Conservation (phyloP, 2,329 filamentous ascomycete genomes). For the Kalmusia sp. region DNA sequence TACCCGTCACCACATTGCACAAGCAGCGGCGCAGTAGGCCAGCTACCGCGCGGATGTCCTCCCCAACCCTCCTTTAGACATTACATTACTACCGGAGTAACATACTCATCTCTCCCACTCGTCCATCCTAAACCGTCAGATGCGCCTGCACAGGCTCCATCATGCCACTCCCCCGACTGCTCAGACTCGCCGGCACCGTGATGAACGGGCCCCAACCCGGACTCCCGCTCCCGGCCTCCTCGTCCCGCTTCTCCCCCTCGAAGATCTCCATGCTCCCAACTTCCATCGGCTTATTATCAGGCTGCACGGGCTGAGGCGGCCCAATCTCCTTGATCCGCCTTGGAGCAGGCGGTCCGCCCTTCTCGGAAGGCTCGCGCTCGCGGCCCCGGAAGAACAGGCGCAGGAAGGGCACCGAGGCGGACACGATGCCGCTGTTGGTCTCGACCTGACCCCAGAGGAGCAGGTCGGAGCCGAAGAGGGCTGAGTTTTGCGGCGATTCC, state of each 20-base stretch:
- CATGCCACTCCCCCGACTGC: conserved; percentile 27
- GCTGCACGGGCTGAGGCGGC: conserved; percentile 15
- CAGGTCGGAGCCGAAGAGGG: conserved; percentile 44
- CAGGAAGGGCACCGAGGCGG: conserved; percentile 54
- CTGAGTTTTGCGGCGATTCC: conserved; percentile 45
- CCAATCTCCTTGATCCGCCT: conserved; percentile 18
- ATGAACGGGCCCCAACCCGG: conserved; percentile 42
- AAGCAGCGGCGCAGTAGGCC: conserved; percentile 26
- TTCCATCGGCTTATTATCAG: conserved; percentile 23
- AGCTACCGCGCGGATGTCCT: conserved; percentile 27
- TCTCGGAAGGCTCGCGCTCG: conserved; percentile 15
- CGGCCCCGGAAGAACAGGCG: conserved; percentile 48
- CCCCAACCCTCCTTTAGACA: conserved; percentile 7
- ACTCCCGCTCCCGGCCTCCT: conserved; percentile 13
- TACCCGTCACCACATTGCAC: neutral
- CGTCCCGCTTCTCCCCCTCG: conserved; percentile 2
- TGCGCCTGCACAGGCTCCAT: conserved; percentile 23
- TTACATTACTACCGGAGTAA: conserved; percentile 13
- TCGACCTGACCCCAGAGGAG: conserved; percentile 58
- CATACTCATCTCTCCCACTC: neutral
- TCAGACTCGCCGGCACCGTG: conserved; percentile 41
- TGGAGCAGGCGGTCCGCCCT: conserved; percentile 16
- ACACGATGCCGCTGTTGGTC: conserved; percentile 55
- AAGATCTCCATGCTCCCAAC: conserved; percentile 31
- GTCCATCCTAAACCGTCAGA: conserved; percentile 22